Percentiles rank a stretch among this genome's conserved stretches.
Conservation (phyloP, 208 protist species). For the Leptomonas pyrrhocoris region DNA sequence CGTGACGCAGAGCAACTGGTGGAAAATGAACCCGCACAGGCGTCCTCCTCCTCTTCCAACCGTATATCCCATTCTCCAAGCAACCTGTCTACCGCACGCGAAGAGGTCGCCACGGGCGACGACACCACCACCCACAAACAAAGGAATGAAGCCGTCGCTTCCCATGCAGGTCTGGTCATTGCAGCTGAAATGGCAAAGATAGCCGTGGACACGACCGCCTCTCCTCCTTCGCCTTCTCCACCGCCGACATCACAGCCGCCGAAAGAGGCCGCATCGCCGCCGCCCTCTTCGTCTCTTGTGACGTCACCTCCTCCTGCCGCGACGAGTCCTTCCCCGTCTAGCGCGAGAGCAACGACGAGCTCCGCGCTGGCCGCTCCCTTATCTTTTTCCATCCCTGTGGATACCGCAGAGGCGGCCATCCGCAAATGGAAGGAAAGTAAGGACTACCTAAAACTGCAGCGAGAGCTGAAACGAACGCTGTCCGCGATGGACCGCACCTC, state of each 20-base stretch:
- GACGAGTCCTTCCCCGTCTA: neutral
- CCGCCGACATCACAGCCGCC: neutral
- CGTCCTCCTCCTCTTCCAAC: neutral
- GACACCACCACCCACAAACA: no score
- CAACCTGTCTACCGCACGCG: neutral
- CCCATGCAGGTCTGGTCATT: no score
- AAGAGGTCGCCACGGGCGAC: neutral
- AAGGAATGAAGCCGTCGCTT: no score
- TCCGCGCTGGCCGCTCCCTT: neutral
- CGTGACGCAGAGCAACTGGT: neutral
- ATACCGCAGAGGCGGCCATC: slow-evolving; percentile 8
- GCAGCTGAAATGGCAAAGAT: no score
- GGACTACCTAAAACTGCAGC: slow-evolving; percentile 18
- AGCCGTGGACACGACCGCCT: neutral
- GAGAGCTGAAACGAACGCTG: slow-evolving; percentile 20
- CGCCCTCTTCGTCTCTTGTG: neutral
- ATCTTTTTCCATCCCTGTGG: neutral
- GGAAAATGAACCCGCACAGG: neutral
- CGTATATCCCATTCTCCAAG: neutral
- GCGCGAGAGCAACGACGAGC: neutral
- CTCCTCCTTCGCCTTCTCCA: neutral
- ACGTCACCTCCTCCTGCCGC: neutral
- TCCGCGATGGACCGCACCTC: slow-evolving; percentile 23
- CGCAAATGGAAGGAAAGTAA: slow-evolving; percentile 17
- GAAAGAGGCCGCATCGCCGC: neutral